Base-by-base conservation (phyloP, 306 rosid genomes). In the Astragalus glycyphyllos region DNA sequence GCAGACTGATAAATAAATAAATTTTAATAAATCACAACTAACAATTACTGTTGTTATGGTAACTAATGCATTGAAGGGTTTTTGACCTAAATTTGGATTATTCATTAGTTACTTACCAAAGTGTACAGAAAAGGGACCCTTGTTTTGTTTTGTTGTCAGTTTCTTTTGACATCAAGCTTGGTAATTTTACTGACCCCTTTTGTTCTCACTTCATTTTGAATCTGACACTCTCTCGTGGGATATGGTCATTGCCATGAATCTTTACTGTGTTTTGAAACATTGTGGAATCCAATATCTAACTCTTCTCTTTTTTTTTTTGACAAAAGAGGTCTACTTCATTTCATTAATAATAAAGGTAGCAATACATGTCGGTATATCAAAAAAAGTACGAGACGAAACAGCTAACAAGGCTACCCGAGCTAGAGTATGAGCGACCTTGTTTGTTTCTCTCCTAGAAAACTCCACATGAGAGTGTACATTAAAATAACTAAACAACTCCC, bases 201-300 rank as follows among this genome's bases (percentile, higher is more conserved):
- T 64, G 45, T 35, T 59, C 68, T 59, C 58, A 35, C 44, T 14
- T 48, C 69, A 58, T 32, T 61, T 44, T 26, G 31, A 15, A 8
- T 32, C 50, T 74, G 83, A 68, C 83, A 79, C 57, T 1, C 13
- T 73, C 75, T 68, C 58, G 38, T 79, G 79, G 69, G n/a, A 29
- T 29, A 74, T 40, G 54, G 46, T 40, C 45, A 38, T 8, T 38
- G 44, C 44, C 44, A 9, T 38, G 44, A 38, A 8, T 6, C 44
- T 38, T 10, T 38, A 38, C 44, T 38, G 44, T 38, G 2, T 38
- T 38, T 38, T 38, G 10, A 38, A 38, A 9, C 44, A 38, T 6
- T 9, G 44, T 23, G 29, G 29, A 1, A 23, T 23, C 29, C 29
- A 23, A 23, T 23, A 23, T 23, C 29, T 23, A 1, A 23, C 29